Percentiles rank a stretch among this genome's conserved stretches.
These are phyloP conservation scores for Pyrrhoderma lamaoense DNA, from an alignment of 1,284 basidiomycete species.

Conservation along the genomic window DNA sequence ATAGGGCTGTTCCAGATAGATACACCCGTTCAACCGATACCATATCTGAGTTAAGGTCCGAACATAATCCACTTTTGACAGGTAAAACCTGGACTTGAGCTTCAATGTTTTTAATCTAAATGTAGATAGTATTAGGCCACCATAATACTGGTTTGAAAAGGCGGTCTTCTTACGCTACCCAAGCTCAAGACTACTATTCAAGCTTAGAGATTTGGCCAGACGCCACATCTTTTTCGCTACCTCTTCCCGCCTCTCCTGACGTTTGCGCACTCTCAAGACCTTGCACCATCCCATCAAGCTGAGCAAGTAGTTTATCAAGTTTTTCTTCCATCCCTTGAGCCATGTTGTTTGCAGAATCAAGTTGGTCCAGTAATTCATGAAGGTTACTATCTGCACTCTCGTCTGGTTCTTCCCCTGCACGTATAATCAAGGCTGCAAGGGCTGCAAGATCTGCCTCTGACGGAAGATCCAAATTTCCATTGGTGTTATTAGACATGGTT, in stretches of 20 bases:
- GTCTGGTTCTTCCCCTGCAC: neutral
- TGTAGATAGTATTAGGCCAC: neutral
- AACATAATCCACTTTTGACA: too few species aligned
- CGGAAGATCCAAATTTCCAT: too few species aligned
- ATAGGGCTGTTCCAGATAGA: too few species aligned
- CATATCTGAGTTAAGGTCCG: too few species aligned
- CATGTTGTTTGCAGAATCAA: slow-evolving; percentile 49
- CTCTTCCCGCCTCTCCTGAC: neutral
- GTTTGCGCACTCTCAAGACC: slow-evolving; percentile 30
- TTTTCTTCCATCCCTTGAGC: slow-evolving; percentile 50
- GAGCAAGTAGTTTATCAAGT: slow-evolving; percentile 48
- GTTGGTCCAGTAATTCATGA: slow-evolving; percentile 38
- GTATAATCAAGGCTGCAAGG: too few species aligned
- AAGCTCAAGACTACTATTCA: neutral
- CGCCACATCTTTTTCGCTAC: neutral
- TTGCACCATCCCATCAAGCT: slow-evolving; percentile 47
- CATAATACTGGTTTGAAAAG: neutral
- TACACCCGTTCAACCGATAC: too few species aligned
- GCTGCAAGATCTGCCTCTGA: too few species aligned
- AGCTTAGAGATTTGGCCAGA: neutral
- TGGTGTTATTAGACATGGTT: too few species aligned
- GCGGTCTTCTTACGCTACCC: neutral
- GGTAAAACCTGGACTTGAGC: too few species aligned
- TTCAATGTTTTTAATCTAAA: neutral
- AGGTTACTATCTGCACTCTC: slow-evolving; percentile 32